Percentiles rank a stretch among this genome's conserved stretches.
Evolutionary conservation across 1,284 basidiomycete genomes (phyloP).

Genomic region (Cerrena zonata): DNA sequence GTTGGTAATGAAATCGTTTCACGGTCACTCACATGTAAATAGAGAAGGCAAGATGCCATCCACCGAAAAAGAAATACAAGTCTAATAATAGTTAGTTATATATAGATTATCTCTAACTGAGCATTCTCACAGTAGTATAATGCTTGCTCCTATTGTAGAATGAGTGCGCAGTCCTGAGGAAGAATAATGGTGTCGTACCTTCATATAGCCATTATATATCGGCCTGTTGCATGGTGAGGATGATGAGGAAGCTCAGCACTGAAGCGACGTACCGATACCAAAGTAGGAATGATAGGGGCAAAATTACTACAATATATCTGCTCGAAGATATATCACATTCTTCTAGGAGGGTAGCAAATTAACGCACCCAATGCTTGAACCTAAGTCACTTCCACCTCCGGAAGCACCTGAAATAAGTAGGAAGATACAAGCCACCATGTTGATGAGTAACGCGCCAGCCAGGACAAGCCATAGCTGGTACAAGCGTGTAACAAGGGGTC

Average conservation of each 20-base stretch:
- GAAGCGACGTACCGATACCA: conserved; percentile 74
- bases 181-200: conserved; percentile 48
- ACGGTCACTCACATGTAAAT: conserved; percentile 67
- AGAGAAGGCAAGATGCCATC: conserved; percentile 88
- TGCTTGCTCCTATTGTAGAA: conserved; percentile 64
- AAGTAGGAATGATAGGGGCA: conserved; percentile 76
- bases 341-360: neutral
- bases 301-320: conserved; percentile 83
- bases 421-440: conserved; percentile 87
- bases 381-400: conserved; percentile 77
- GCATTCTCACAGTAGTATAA: conserved; percentile 69
- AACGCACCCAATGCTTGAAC: conserved; percentile 71
- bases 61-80: conserved; percentile 90
- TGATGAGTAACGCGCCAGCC: conserved; percentile 73
- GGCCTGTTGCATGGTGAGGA: conserved; percentile 47
- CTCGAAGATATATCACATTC: conserved; percentile 4
- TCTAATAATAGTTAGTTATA: conserved; percentile 48
- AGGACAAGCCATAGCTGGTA: conserved; percentile 87
- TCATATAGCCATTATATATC: conserved; percentile 95
- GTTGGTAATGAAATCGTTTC: conserved; percentile 6
- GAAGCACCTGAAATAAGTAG: conserved; percentile 72
- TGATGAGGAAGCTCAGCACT: conserved; percentile 3
- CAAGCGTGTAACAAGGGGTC: conserved; percentile 75
- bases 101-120: conserved; percentile 20
- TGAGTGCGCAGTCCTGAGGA: conserved; percentile 7